Conservation (phyloP, 1,284 basidiomycete genomes). For the Naganishia sp. region DNA sequence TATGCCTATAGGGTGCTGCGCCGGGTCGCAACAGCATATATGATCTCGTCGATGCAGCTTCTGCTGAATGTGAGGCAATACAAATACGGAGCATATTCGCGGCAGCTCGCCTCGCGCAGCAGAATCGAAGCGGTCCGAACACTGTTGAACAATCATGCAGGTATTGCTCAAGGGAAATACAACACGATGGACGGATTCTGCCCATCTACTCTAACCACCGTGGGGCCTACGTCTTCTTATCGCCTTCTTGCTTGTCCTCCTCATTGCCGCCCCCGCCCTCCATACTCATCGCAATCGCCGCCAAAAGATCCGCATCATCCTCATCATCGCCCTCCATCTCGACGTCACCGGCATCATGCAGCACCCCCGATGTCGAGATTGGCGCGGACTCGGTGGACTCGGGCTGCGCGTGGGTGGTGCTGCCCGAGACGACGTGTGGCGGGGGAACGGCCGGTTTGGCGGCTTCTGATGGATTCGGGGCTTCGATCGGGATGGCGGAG, state of each 20-base stretch:
- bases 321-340: constrained; percentile 47
- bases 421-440: constrained; percentile 19
- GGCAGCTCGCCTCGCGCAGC: neutral
- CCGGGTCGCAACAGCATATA: too few relatives aligned
- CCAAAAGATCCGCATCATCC: constrained; percentile 58
- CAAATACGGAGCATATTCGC: neutral
- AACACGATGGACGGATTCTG: neutral
- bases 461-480: constrained; percentile 22
- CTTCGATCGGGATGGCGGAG: constrained; percentile 14
- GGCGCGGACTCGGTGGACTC: constrained; percentile 48
- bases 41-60: too few relatives aligned
- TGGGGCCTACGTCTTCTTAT: constrained; percentile 28
- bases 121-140: neutral
- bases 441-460: constrained; percentile 15
- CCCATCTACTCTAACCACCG: neutral
- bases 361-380: constrained; percentile 46
- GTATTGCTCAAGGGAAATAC: neutral
- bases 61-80: neutral
- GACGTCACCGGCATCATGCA: constrained; percentile 42
- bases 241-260: constrained; percentile 39
- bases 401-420: constrained; percentile 39
- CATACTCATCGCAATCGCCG: constrained; percentile 65
- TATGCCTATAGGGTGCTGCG: too few relatives aligned
- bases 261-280: constrained; percentile 50
- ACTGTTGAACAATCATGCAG: neutral